Evolutionary conservation across 139 green algal species (phyloP).

Genomic region (Pycnococcus provasolii): DNA sequence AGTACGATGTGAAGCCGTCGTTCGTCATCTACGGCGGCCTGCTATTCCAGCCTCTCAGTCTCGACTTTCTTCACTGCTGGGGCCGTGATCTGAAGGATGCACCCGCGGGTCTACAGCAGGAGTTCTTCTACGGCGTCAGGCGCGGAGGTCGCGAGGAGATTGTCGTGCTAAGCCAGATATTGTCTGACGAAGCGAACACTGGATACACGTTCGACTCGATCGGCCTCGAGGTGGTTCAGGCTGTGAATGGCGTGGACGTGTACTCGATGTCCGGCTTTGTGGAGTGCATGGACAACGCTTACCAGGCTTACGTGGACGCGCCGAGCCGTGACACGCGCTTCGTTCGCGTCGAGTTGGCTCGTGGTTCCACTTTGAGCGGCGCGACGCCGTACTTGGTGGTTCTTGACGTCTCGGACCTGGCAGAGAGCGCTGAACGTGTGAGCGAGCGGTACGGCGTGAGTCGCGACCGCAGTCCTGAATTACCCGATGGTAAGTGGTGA

Average conservation of each 20-base stretch:
- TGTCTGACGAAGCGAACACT: neutral
- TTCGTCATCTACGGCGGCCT: neutral
- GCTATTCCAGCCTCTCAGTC: neutral
- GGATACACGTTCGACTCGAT: neutral
- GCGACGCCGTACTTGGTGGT: too few species aligned
- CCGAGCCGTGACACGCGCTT: too few species aligned
- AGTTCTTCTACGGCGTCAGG: slow-evolving; percentile 2
- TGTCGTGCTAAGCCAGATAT: neutral
- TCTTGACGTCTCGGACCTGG: too few species aligned
- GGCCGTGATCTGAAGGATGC: neutral
- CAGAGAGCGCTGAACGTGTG: too few species aligned
- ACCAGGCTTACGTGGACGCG: neutral
- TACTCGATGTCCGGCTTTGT: neutral
- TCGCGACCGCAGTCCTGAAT: too few species aligned
- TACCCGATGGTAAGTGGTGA: too few species aligned
- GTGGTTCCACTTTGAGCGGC: too few species aligned
- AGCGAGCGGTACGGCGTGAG: too few species aligned
- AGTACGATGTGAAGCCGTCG: neutral
- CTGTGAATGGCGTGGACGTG: neutral
- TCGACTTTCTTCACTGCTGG: neutral
- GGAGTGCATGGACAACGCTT: neutral
- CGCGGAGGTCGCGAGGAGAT: neutral
- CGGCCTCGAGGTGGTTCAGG: neutral
- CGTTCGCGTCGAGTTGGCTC: neutral
- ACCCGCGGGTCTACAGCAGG: neutral